phyloP scores from a whole-genome alignment of 441 rosid genomes.

The Rhodomyrtus psidioides region DNA sequence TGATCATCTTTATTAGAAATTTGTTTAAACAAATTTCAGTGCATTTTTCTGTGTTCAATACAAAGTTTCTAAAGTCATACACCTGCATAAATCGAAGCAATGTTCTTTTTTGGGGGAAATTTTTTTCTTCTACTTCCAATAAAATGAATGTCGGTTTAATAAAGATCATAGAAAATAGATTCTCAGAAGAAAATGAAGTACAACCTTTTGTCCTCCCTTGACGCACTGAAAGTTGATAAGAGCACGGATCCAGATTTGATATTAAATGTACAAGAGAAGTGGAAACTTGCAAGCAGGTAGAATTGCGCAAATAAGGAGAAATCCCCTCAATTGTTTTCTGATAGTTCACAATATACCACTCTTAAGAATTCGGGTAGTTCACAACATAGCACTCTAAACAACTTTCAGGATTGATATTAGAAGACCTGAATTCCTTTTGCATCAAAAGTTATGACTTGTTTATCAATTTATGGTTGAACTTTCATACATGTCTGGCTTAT shows the following conservation, averaged over 20 bases:
- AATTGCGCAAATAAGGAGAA: not conserved
- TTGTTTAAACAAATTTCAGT: not conserved
- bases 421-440: not conserved
- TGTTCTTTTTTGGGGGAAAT: not conserved
- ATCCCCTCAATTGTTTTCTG: not conserved
- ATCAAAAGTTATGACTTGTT: not conserved
- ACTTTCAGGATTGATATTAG: not conserved
- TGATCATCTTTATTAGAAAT: not conserved
- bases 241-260: not conserved
- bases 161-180: not conserved
- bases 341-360: not conserved
- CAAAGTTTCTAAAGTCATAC: not conserved
- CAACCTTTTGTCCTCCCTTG: not conserved
- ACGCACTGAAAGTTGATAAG: not conserved
- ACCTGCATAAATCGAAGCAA: not conserved
- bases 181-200: not conserved
- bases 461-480: not conserved
- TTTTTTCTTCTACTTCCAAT: not conserved
- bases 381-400: not conserved
- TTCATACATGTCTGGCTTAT: not conserved
- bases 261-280: not conserved
- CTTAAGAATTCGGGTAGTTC: too few relatives aligned
- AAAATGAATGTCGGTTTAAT: not conserved
- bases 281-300: not conserved
- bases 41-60: not conserved